These are phyloP conservation scores for Phytophthora capsici DNA, from an alignment of 352 stramenopile genomes.

Conservation along the genomic window DNA sequence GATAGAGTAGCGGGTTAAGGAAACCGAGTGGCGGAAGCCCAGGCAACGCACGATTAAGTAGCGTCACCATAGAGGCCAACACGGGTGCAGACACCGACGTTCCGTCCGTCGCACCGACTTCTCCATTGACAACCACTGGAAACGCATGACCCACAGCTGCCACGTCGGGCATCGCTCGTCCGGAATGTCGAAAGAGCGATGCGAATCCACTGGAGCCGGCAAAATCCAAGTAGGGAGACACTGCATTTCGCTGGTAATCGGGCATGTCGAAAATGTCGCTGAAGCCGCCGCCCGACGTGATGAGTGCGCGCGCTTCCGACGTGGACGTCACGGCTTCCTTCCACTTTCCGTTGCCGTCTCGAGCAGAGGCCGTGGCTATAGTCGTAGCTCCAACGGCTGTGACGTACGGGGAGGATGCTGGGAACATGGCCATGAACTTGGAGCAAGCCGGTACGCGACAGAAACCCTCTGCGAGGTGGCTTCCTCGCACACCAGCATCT, in stretches of 20 bases:
- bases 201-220: slow-evolving; percentile 30
- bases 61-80: slow-evolving; percentile 62
- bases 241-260: slow-evolving; percentile 51
- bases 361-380: slow-evolving; percentile 19
- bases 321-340: slow-evolving; percentile 61
- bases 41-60: slow-evolving; percentile 62
- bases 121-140: slow-evolving; percentile 63
- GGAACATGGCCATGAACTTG: slow-evolving; percentile 71
- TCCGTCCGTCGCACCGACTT: slow-evolving; percentile 63
- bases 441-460: slow-evolving; percentile 51
- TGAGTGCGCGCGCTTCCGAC: slow-evolving; percentile 46
- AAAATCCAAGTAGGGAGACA: slow-evolving; percentile 44
- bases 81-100: slow-evolving; percentile 79
- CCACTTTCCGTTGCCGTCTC: slow-evolving; percentile 40
- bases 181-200: slow-evolving; percentile 45
- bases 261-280: slow-evolving; percentile 61
- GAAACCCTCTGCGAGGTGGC: slow-evolving; percentile 52
- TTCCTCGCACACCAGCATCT: slow-evolving; percentile 65
- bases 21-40: slow-evolving; percentile 61
- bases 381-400: slow-evolving; percentile 73
- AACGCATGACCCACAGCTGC: slow-evolving; percentile 69
- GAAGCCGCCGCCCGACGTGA: slow-evolving; percentile 81
- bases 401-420: slow-evolving; percentile 77
- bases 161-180: slow-evolving; percentile 73
- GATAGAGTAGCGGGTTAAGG: slow-evolving; percentile 77